Percentiles rank a stretch among this genome's conserved stretches.
These are phyloP conservation scores for Solanum etuberosum DNA, from an alignment of 257 asterid species.

Conservation along the genomic window DNA sequence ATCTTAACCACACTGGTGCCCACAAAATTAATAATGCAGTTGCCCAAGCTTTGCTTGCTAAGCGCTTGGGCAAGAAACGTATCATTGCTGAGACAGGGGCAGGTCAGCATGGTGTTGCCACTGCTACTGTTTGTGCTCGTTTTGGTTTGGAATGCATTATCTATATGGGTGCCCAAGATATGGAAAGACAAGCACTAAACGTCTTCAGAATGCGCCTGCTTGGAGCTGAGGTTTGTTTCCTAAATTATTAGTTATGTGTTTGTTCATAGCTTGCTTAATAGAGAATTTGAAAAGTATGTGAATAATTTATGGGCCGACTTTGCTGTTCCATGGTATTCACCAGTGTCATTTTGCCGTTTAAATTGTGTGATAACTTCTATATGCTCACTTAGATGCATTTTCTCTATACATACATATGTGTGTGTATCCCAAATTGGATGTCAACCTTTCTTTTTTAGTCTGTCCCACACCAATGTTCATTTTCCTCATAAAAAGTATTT, in stretches of 20 bases:
- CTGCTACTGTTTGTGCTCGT: conserved; percentile 96
- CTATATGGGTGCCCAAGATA: conserved; percentile 98
- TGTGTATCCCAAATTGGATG: background rate
- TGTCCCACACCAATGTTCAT: background rate
- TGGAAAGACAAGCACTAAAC: conserved; percentile 93
- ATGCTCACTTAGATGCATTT: background rate
- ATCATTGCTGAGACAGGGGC: conserved; percentile 98
- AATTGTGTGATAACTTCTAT: background rate
- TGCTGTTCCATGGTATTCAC: background rate
- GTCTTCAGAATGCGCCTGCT: conserved; percentile 91
- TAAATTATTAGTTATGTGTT: background rate
- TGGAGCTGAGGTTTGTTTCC: conserved; percentile 84
- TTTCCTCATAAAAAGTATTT: background rate
- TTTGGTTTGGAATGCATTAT: conserved; percentile 73
- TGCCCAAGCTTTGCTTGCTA: conserved; percentile 88
- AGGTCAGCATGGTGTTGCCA: conserved; percentile 98
- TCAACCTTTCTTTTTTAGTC: background rate
- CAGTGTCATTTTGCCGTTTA: background rate
- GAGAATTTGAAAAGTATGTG: background rate
- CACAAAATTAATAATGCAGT: conserved; percentile 93
- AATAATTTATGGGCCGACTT: background rate
- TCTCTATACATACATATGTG: background rate
- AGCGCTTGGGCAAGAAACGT: conserved; percentile 80
- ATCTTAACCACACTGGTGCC: conserved; percentile 95
- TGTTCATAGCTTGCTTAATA: background rate